Conservation (phyloP, 352 stramenopile species). For the Globisporangium lucens region DNA sequence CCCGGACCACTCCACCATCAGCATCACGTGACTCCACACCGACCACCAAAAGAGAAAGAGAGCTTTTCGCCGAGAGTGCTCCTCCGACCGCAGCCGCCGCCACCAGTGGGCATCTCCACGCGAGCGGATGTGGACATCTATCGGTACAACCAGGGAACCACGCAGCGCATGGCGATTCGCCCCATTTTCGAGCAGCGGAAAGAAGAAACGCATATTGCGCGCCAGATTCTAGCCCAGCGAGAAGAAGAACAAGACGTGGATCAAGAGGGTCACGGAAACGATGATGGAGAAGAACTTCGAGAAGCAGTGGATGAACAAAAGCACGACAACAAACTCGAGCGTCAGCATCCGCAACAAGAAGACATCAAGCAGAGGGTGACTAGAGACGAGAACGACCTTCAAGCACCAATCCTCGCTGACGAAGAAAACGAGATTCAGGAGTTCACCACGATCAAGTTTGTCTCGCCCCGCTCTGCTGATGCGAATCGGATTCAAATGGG, state of each 20-base stretch:
- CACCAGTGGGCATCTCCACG: constrained; percentile 35
- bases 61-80: constrained; percentile 24
- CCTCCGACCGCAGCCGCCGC: constrained; percentile 34
- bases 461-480: constrained; percentile 7
- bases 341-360: background rate
- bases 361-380: background rate
- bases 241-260: constrained; percentile 11
- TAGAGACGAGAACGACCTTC: background rate
- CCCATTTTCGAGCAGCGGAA: constrained; percentile 64
- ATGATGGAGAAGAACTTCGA: background rate
- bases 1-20: constrained; percentile 1
- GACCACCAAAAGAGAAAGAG: constrained; percentile 20
- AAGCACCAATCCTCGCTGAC: background rate
- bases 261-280: background rate
- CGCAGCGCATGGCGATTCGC: constrained; percentile 65
- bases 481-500: background rate
- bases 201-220: constrained; percentile 30
- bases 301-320: background rate
- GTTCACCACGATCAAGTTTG: constrained; percentile 9
- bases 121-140: constrained; percentile 59
- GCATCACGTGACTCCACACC: background rate
- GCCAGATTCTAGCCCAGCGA: constrained; percentile 26
- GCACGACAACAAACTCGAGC: background rate
- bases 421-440: constrained; percentile 5
- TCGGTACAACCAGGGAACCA: constrained; percentile 47